Base-by-base conservation (phyloP, 2,329 filamentous ascomycete genomes). In the Tolypocladium sp. region DNA sequence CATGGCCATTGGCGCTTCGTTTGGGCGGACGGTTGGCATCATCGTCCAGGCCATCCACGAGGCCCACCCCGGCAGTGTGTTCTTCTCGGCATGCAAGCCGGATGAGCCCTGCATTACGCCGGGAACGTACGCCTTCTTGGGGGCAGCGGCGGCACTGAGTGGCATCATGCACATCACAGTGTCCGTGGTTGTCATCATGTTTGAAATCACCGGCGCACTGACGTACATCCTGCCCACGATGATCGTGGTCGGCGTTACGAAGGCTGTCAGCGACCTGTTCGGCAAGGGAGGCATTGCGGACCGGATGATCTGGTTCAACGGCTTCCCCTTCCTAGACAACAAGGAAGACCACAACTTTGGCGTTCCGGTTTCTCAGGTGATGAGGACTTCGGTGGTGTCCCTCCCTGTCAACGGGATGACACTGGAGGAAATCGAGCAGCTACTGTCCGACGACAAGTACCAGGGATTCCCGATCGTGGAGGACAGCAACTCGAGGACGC, bases 141-240 rank as follows among this genome's bases (percentile, higher is more conserved):
- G 94, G 49, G 94, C 94, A 6, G 94, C 87, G 0, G 93, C 94
- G 2, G 91, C 94, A 0, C 79, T 99, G 30, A 93, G 90, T 71
- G 94, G 94, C 12, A 97, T 97, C 69, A 99, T 97, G 93, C 94
- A 97, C 73, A 90, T 99, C 63, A 97, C 93, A 0, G 87, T 99
- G 20, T 95, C 92, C 0, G 92, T 99, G 12, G 93, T 97, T 2
- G 94, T 99, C 68, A 99, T 99, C 73, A 97, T 99, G 94, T 97
- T 97, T 69, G 94, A 99, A 74, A 82, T 99, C 55, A 99, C 94
- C 0, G 94, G 94, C n/a, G 94, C 94, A 8, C 77, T 97, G 61
- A 96, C 92, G 2, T 99, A 99, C 70, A 97, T 99, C 64, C 78
- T 99, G 35, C 94, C 94, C 0, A 97, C 93, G 17, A 99, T 99